Conservation (phyloP, 371 early-diverging fungal genomes). For the Syncephalastrum sp. region DNA sequence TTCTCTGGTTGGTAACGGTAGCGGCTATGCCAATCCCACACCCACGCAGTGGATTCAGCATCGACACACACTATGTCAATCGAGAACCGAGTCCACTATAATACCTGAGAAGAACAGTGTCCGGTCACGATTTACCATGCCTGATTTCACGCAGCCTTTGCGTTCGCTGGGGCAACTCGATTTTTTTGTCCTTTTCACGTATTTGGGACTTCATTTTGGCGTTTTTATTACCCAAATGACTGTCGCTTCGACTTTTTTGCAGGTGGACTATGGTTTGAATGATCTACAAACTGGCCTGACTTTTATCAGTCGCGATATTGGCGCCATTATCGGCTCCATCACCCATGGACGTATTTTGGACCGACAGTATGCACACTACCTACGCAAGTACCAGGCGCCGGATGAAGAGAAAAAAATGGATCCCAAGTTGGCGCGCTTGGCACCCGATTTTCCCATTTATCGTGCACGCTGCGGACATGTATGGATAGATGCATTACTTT, state of each 20-base stretch:
- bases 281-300: conserved; percentile 19
- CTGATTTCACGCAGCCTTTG: conserved; percentile 17
- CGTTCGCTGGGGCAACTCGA: conserved; percentile 27
- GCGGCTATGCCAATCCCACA: conserved; percentile 23
- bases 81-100: neutral
- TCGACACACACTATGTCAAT: neutral
- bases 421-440: neutral
- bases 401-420: too few relatives aligned
- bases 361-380: too few relatives aligned
- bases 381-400: too few relatives aligned
- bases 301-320: conserved; percentile 15
- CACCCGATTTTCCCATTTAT: conserved; percentile 26
- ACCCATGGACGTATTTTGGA: conserved; percentile 14
- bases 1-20: conserved; percentile 31
- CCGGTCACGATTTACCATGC: conserved; percentile 2
- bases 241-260: conserved; percentile 10
- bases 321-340: conserved; percentile 13
- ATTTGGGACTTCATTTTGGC: conserved; percentile 31
- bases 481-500: conserved; percentile 17
- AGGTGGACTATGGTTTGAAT: conserved; percentile 11
- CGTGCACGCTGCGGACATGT: conserved; percentile 27
- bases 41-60: conserved; percentile 12
- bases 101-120: neutral
- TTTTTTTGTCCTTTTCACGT: conserved; percentile 18
- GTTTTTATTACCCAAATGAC: conserved; percentile 17